Conservation (phyloP, 2,329 filamentous ascomycete genomes). For the Pseudocercospora eumusae region DNA sequence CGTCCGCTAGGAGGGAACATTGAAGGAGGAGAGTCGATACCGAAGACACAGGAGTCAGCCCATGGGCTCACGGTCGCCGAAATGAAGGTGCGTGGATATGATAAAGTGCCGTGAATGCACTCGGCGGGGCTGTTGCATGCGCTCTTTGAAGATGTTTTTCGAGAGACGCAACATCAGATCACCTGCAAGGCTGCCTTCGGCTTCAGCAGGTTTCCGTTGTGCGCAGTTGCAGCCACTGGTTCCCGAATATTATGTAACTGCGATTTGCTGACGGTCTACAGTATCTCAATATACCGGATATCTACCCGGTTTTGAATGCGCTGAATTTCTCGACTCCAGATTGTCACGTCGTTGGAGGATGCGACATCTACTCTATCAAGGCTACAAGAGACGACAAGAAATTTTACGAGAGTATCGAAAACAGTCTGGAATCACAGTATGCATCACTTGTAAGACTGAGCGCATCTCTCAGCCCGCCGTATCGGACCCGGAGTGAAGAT, state of each 20-base stretch:
- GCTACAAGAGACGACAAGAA: constrained; percentile 95
- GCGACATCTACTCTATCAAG: constrained; percentile 97
- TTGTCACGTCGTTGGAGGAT: constrained; percentile 87
- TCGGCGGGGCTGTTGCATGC: not conserved
- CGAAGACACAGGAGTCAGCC: constrained; percentile 9
- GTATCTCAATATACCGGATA: constrained; percentile 88
- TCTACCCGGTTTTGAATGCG: constrained; percentile 87
- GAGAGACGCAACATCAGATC: constrained; percentile 20
- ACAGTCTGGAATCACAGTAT: constrained; percentile 87
- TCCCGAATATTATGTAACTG: not conserved
- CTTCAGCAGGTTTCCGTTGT: not conserved
- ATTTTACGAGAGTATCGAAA: constrained; percentile 91
- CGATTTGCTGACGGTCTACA: constrained; percentile 45
- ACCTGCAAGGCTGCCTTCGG: not conserved
- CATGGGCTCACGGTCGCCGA: constrained; percentile 21
- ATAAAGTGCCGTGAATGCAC: constrained; percentile 14
- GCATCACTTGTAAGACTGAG: constrained; percentile 83
- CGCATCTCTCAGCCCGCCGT: constrained; percentile 81
- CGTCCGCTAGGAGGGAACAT: not conserved
- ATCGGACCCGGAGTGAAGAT: constrained; percentile 43
- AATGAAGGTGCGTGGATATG: constrained; percentile 36
- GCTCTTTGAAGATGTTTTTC: constrained; percentile 25
- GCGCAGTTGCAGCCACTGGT: constrained; percentile 19
- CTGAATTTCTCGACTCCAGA: constrained; percentile 95
- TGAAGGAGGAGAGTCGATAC: not conserved